These are phyloP conservation scores for Claviceps sp. DNA, from an alignment of 2,329 filamentous ascomycete genomes.

Conservation along the genomic window DNA sequence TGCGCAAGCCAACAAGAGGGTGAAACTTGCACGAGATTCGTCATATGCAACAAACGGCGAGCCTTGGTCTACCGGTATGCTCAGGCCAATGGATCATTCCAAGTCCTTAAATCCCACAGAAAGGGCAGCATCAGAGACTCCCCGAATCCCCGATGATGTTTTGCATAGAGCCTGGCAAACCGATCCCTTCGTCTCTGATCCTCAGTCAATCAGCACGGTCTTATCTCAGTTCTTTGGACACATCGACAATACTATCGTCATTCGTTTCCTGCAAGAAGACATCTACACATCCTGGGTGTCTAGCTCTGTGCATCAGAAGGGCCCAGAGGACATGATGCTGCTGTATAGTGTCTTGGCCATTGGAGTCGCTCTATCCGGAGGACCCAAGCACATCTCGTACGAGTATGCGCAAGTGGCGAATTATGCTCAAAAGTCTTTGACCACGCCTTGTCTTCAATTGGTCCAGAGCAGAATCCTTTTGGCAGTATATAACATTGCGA, in stretches of 20 bases:
- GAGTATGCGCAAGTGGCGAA: slow-evolving; percentile 39
- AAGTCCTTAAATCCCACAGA: slow-evolving; percentile 25
- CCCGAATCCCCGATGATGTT: slow-evolving; percentile 35
- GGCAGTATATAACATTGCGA: slow-evolving; percentile 50
- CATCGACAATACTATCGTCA: slow-evolving; percentile 26
- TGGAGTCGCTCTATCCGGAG: slow-evolving; percentile 25
- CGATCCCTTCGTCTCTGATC: slow-evolving; percentile 33
- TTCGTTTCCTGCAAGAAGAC: slow-evolving; percentile 28
- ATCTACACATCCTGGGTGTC: slow-evolving; percentile 25
- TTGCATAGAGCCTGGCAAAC: slow-evolving; percentile 35
- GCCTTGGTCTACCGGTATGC: slow-evolving; percentile 15
- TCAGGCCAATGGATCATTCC: slow-evolving; percentile 22
- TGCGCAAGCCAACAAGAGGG: slow-evolving; percentile 37
- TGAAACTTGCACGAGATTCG: slow-evolving; percentile 33
- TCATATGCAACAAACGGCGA: slow-evolving; percentile 26
- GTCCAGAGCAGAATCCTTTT: slow-evolving; percentile 56
- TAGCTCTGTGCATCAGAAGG: slow-evolving; percentile 21
- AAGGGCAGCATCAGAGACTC: slow-evolving; percentile 24
- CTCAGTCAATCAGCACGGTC: slow-evolving; percentile 24
- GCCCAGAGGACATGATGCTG: slow-evolving; percentile 31
- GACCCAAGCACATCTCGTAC: slow-evolving; percentile 22
- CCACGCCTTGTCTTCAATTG: slow-evolving; percentile 37
- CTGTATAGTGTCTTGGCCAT: slow-evolving; percentile 30
- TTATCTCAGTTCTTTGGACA: slow-evolving; percentile 29
- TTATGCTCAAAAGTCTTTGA: slow-evolving; percentile 31